Percentiles rank a stretch among this genome's conserved stretches.
Evolutionary conservation across 2,329 filamentous ascomycete genomes (phyloP).

Genomic region (Hysterium pulicare): DNA sequence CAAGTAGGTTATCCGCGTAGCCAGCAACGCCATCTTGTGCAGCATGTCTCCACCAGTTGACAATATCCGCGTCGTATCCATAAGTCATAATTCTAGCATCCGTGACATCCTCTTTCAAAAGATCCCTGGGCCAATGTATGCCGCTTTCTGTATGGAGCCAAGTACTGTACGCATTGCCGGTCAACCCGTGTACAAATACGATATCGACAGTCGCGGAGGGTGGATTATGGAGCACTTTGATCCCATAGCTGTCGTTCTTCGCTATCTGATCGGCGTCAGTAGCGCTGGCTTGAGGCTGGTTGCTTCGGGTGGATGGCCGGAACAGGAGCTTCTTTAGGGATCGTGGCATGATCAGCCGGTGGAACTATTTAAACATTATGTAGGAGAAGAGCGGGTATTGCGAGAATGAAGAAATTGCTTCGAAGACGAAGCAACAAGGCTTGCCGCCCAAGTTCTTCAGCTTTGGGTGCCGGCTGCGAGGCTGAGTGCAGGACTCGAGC

Average conservation of each 20-base stretch:
- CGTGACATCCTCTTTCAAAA: conserved; percentile 9
- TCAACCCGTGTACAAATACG: conserved; percentile 19
- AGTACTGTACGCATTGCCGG: conserved; percentile 12
- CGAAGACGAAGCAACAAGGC: too few relatives aligned
- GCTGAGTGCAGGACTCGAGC: too few relatives aligned
- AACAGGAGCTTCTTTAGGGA: too few relatives aligned
- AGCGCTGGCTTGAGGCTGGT: not conserved
- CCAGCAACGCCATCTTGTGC: conserved; percentile 1
- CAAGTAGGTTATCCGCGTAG: conserved; percentile 3
- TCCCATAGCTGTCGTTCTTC: conserved; percentile 2
- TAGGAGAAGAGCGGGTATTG: too few relatives aligned
- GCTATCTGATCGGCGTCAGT: not conserved
- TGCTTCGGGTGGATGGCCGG: too few relatives aligned
- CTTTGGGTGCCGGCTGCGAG: too few relatives aligned
- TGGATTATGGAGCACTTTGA: conserved; percentile 2
- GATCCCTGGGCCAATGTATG: conserved; percentile 9
- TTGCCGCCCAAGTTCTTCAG: too few relatives aligned
- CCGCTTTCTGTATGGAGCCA: conserved; percentile 8
- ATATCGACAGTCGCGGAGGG: conserved; percentile 6
- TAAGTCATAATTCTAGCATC: conserved; percentile 12
- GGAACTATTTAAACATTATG: too few relatives aligned
- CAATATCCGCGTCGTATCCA: conserved; percentile 16
- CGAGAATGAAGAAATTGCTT: too few relatives aligned
- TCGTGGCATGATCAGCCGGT: too few relatives aligned
- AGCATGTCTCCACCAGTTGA: conserved; percentile 7